These are phyloP conservation scores for Fraxinus ornus DNA, from an alignment of 305 asterid genomes.

Conservation along the genomic window DNA sequence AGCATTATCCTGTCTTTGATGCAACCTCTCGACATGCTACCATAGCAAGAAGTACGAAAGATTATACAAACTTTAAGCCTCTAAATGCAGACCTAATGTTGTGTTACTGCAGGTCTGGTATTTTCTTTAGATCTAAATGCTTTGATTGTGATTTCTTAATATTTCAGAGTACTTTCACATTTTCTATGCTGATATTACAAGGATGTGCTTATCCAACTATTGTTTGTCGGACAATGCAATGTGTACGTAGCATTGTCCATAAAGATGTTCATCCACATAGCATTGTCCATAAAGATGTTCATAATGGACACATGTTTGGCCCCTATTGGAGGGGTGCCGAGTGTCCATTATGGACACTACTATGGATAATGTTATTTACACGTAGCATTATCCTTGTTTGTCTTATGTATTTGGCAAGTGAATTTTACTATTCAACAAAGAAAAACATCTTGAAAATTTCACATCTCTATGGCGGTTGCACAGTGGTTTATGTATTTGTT, in stretches of 20 bases:
- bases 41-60: not conserved
- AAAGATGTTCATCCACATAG: no score
- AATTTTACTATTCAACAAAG: not conserved
- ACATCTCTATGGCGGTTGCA: not conserved
- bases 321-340: no score
- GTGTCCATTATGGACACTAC: no score
- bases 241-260: no score
- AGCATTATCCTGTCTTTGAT: conserved; percentile 1
- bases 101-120: not conserved
- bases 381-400: not conserved
- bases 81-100: not conserved
- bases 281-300: no score
- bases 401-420: not conserved
- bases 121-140: not conserved
- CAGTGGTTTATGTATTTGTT: not conserved
- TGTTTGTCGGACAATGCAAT: not conserved
- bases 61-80: not conserved
- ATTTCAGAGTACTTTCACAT: not conserved
- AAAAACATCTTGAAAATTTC: not conserved
- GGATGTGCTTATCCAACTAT: not conserved
- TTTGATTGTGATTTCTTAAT: not conserved
- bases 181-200: not conserved
- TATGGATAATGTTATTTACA: no score
- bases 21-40: not conserved
- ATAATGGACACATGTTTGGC: no score